A percentile compares a stretch with the other conserved stretches of the same genome.
Conservation (phyloP, 176 grass and related monocot genomes). For the Alopecurus myosuroides region DNA sequence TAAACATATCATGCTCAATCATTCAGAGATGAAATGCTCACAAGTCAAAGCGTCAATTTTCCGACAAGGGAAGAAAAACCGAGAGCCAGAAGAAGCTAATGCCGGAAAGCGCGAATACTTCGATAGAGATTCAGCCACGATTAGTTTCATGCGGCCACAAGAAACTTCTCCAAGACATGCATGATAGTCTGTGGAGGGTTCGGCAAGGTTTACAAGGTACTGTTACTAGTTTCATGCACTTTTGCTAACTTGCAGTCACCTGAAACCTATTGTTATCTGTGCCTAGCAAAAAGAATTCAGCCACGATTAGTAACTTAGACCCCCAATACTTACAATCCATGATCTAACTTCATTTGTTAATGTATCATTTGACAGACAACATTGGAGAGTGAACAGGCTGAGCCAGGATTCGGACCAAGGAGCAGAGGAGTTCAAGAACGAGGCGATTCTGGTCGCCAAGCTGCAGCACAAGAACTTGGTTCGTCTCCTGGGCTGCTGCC, state of each 20-base stretch:
- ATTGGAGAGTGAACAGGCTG: conserved; percentile 46
- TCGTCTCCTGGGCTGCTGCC: too few species aligned
- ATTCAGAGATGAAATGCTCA: background rate
- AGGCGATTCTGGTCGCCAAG: too few species aligned
- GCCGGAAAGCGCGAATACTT: background rate
- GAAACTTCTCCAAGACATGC: conserved; percentile 32
- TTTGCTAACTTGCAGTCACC: background rate
- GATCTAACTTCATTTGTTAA: background rate
- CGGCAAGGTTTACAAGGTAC: conserved; percentile 62
- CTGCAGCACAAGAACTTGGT: too few species aligned
- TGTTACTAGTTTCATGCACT: background rate
- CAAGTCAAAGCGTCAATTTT: background rate
- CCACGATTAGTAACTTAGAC: too few species aligned
- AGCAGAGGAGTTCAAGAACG: too few species aligned
- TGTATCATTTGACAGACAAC: conserved; percentile 16
- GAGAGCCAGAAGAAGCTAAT: conserved; percentile 21
- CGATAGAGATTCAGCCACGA: conserved; percentile 15
- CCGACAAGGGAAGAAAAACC: background rate
- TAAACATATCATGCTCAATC: too few species aligned
- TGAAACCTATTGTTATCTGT: accelerated
- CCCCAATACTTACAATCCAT: background rate
- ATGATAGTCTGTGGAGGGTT: conserved; percentile 50
- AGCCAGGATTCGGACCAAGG: conserved; percentile 36
- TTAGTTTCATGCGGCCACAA: too few species aligned
- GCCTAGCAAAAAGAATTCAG: background rate